A percentile compares a stretch with the other conserved stretches of the same genome.
Evolutionary conservation across 1,284 basidiomycete species (phyloP).

Genomic region (Ceratobasidium theobromae): DNA sequence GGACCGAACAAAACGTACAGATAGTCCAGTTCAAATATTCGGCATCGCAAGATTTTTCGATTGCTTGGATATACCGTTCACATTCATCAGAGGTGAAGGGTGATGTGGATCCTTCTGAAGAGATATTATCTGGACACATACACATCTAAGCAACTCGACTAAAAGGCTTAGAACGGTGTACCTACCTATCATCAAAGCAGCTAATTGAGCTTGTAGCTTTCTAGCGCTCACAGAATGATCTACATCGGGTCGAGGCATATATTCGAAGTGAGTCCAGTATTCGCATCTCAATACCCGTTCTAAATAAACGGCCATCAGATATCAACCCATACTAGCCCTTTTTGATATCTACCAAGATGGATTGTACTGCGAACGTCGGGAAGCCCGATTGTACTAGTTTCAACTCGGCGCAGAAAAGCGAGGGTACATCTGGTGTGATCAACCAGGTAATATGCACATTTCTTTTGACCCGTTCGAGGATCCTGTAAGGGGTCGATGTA

Average conservation of each 20-base stretch:
- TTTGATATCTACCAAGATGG: constrained; percentile 1
- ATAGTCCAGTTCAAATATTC: constrained; percentile 10
- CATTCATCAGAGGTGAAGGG: constrained; percentile 22
- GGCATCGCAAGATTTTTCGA: background rate
- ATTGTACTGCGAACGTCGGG: constrained; percentile 25
- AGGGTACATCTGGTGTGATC: constrained; percentile 8
- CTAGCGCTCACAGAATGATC: background rate
- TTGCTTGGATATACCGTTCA: constrained; percentile 2
- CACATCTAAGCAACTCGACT: background rate
- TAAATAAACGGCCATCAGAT: background rate
- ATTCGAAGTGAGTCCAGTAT: constrained; percentile 30
- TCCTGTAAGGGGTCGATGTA: constrained; percentile 15
- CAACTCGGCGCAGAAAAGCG: constrained; percentile 1
- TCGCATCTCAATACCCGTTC: constrained; percentile 6
- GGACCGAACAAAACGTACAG: background rate
- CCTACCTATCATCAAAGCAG: constrained; percentile 26
- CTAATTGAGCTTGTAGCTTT: constrained; percentile 18
- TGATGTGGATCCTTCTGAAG: constrained; percentile 17
- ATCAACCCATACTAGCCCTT: background rate
- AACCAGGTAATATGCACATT: constrained; percentile 16
- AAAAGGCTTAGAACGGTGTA: background rate
- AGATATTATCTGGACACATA: constrained; percentile 2
- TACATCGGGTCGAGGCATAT: constrained; percentile 17
- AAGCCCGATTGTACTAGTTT: constrained; percentile 4
- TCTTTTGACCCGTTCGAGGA: background rate